phyloP scores from a whole-genome alignment of 805 yeast species.

The Saccharomycopsis selenospora region DNA sequence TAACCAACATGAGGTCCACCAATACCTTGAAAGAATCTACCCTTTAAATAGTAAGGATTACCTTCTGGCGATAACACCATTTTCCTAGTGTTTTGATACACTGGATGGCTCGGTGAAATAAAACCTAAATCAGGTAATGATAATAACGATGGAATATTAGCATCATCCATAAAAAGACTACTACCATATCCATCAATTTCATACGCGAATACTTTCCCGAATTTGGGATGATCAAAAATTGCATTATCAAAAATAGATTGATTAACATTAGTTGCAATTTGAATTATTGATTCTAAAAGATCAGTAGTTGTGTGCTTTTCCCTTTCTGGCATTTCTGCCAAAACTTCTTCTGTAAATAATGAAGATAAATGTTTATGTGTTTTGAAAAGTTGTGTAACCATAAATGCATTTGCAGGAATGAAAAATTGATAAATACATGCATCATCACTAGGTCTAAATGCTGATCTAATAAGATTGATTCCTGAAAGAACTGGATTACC shows the following conservation, averaged over 20 bases:
- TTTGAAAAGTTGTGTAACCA: slow-evolving; percentile 53
- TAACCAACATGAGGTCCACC: slow-evolving; percentile 92
- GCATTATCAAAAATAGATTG: slow-evolving; percentile 48
- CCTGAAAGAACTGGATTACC: slow-evolving; percentile 76
- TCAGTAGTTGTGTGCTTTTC: slow-evolving; percentile 24
- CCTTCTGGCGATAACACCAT: slow-evolving; percentile 65
- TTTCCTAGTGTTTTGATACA: slow-evolving; percentile 71
- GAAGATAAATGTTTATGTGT: slow-evolving; percentile 22
- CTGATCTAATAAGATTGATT: slow-evolving; percentile 50
- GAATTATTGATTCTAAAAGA: not conserved
- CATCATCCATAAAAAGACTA: slow-evolving; percentile 75
- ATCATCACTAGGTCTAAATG: slow-evolving; percentile 49
- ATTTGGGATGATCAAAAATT: slow-evolving; percentile 55
- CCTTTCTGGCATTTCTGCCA: too few species aligned
- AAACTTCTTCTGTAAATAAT: slow-evolving; percentile 1
- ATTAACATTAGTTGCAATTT: slow-evolving; percentile 13
- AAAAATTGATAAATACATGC: slow-evolving; percentile 47
- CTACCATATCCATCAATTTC: slow-evolving; percentile 88
- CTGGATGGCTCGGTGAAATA: slow-evolving; percentile 39
- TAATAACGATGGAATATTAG: slow-evolving; percentile 76
- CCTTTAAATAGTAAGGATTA: slow-evolving; percentile 70
- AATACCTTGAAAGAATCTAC: slow-evolving; percentile 60
- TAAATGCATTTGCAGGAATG: slow-evolving; percentile 79
- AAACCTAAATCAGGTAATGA: slow-evolving; percentile 78
- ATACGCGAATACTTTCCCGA: slow-evolving; percentile 76